Conservation (phyloP, 164 flowering plant species). For the Liquidambar formosana region DNA sequence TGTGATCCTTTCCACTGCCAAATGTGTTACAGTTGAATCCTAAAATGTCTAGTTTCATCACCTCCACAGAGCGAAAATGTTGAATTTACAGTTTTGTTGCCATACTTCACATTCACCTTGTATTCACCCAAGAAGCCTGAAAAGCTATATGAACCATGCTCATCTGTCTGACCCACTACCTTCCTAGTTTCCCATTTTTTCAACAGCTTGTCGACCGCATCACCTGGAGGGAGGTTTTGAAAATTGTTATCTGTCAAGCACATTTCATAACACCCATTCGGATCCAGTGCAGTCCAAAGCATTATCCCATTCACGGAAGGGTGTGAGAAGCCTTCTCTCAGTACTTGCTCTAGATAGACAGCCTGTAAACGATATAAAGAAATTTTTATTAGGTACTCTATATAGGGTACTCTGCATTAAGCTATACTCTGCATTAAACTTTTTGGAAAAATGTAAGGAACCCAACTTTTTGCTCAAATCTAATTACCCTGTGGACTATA, state of each 20-base stretch:
- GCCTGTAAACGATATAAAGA: slow-evolving; percentile 56
- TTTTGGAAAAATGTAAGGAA: too few species aligned
- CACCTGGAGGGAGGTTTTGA: slow-evolving; percentile 73
- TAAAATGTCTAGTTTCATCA: slow-evolving; percentile 67
- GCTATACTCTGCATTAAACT: too few species aligned
- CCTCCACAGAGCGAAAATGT: slow-evolving; percentile 57
- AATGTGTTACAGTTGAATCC: slow-evolving; percentile 41
- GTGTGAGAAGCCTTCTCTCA: slow-evolving; percentile 95
- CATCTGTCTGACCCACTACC: slow-evolving; percentile 47
- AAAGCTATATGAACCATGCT: slow-evolving; percentile 70
- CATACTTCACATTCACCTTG: slow-evolving; percentile 38
- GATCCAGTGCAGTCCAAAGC: slow-evolving; percentile 82
- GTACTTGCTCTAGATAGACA: slow-evolving; percentile 67
- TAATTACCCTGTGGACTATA: too few species aligned
- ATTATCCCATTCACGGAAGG: slow-evolving; percentile 81
- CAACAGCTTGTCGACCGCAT: slow-evolving; percentile 70
- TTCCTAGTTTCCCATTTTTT: slow-evolving; percentile 70
- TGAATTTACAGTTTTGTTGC: slow-evolving; percentile 33
- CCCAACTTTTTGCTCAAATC: too few species aligned
- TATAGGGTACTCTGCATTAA: too few species aligned
- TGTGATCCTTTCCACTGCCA: too few species aligned
- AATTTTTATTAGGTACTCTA: too few species aligned
- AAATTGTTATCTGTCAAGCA: slow-evolving; percentile 77
- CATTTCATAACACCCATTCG: slow-evolving; percentile 84
- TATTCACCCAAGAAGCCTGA: slow-evolving; percentile 83